Evolutionary conservation across 495 filamentous ascomycete species (phyloP), one percentile per base, ranked within the genome.

Genomic region (Thermothielavioides terrestris): DNA sequence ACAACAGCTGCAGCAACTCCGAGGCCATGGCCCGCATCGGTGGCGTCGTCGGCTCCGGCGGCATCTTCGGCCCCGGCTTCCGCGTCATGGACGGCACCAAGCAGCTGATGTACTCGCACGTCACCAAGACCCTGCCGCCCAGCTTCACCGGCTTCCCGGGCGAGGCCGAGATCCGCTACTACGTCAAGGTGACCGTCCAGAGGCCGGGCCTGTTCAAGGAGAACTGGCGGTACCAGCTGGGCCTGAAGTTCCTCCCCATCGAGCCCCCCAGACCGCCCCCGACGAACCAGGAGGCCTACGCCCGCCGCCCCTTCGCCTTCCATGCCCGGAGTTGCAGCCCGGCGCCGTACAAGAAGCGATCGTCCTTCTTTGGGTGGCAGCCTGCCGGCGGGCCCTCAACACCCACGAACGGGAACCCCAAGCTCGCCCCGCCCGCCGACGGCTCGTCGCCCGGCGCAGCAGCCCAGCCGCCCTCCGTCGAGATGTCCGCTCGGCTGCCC

Each of bases 91-190:
- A 76, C 53, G 73, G 73, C 18, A 60, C 62, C 22, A 72, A 66
- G 63, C 73, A 78, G 60, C 59, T 77, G 53, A 68, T 73, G 64
- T 69, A 75, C 37, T 46, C 70, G 4, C 92, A 98, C 70, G 78
- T 91, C 56, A 91, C 84, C 59, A 84, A 81, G 61, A 94, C 89
- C 0, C 75, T 98, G 12, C 92, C 92, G 6, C 92, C 92, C 2
- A 88, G 87, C 6, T 73, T 96, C 51, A 85, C 77, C 40, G 87
- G 86, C 2, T 86, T 94, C 53, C 82, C 85, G 0, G 84, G 82
- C 0, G 66, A 86, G 66, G 92, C 90, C 42, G 89, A 91, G 64
- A 91, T 98, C 47, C 79, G 80, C 56, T 98, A 98, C 63, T 97
- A 85, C 53, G 74, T 96, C 52, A 98, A 98, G 62, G 89, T 81